Evolutionary conservation across 2,329 filamentous ascomycete species (phyloP), one percentile per base, ranked within the genome.

Genomic region (Claviceps paspali): DNA sequence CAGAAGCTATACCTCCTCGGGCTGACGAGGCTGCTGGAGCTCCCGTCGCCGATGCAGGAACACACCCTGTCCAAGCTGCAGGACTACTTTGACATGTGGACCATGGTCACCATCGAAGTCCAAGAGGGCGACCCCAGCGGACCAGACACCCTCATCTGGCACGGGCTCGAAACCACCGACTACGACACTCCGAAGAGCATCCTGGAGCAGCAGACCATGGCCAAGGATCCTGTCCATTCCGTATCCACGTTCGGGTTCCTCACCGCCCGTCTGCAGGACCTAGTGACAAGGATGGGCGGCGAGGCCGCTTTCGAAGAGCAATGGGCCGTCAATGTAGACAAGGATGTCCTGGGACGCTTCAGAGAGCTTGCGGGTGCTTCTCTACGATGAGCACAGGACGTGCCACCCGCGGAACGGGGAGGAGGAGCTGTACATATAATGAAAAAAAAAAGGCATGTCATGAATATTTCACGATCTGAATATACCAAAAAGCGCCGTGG

Each of bases 51-150:
- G 1, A 59, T 72, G 50, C 69, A 70, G 42, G 64, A 70, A 0
- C 68, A 80, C 38, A 65, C 74, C 2, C 57, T 85, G 4, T 51
- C 55, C 2, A 68, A 66, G 27, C 62, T 91, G 38, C 83, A 91
- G 53, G 79, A 79, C 49, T 76, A 82, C 48, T 75, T 91, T 49
- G 67, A 68, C 1, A 69, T 86, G 60, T 91, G 83, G 83, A 82
- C 78, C 2, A 73, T 70, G 44, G 69, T 83, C 1, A 62, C 87
- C 22, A 60, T 60, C 1, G 78, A 85, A 48, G 59, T 87, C 35
- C 64, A 77, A 36, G 76, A 79, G 32, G 73, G 73, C 18, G 63
- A 65, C 29, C 63, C 65, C 19, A 64, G 68, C 33, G 64, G 58
- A 2, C 54, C 56, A 1, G 73, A 77, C 50, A 63, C 59, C 37